phyloP scores from a whole-genome alignment of 257 asterid genomes.

The Buddleja alternifolia region DNA sequence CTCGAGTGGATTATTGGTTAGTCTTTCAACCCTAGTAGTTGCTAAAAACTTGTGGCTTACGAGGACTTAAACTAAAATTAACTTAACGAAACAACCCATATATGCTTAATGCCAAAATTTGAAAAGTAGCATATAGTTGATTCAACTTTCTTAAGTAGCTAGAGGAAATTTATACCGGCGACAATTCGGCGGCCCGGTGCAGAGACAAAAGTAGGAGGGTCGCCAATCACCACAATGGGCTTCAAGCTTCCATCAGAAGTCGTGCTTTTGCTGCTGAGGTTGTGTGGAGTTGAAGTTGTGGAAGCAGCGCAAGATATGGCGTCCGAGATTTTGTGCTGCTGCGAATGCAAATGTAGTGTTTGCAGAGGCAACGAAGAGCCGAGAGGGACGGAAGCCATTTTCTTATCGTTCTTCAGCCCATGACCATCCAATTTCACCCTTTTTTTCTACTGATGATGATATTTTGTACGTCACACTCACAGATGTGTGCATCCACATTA shows the following conservation, averaged over 20 bases:
- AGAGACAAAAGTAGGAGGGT: slow-evolving; percentile 92
- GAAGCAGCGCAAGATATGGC: slow-evolving; percentile 41
- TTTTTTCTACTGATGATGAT: not conserved
- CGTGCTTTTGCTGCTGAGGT: slow-evolving; percentile 15
- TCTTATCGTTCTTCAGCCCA: slow-evolving; percentile 24
- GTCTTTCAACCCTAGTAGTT: too few species aligned
- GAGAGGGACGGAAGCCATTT: slow-evolving; percentile 49
- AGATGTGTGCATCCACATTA: too few species aligned
- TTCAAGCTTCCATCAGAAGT: slow-evolving; percentile 35
- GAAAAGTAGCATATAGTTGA: not conserved
- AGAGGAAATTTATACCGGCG: slow-evolving; percentile 55
- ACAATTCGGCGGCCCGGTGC: slow-evolving; percentile 93
- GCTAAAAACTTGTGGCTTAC: not conserved
- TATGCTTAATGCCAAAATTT: not conserved
- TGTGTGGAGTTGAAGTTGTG: slow-evolving; percentile 40
- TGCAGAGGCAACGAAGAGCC: slow-evolving; percentile 53
- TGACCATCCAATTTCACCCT: not conserved
- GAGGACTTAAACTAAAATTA: not conserved
- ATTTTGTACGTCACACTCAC: too few species aligned
- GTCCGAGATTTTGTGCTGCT: slow-evolving; percentile 26
- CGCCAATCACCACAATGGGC: slow-evolving; percentile 77
- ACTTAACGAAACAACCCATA: not conserved
- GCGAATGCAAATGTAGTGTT: slow-evolving; percentile 34
- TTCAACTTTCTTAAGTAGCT: not conserved
- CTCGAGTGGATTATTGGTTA: too few species aligned